A percentile compares a stretch with the other conserved stretches of the same genome.
Conservation (phyloP, 2,329 filamentous ascomycete genomes). For the Ciborinia camelliae region DNA sequence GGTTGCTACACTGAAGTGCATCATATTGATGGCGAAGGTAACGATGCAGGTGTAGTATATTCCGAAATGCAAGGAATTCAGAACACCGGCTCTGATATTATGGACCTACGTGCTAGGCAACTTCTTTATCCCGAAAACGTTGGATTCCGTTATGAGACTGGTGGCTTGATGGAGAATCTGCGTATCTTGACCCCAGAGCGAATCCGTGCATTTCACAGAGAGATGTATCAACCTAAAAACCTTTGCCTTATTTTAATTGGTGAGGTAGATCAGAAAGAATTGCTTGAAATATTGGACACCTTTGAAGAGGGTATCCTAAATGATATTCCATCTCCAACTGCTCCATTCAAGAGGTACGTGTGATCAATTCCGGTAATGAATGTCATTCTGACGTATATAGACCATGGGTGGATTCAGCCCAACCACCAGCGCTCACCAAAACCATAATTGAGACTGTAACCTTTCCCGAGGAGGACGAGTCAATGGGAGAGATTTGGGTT, state of each 20-base stretch:
- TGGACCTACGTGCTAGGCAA: slow-evolving; percentile 77
- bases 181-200: slow-evolving; percentile 81
- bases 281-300: slow-evolving; percentile 76
- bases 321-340: slow-evolving; percentile 70
- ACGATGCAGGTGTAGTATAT: slow-evolving; percentile 96
- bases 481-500: slow-evolving; percentile 81
- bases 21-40: slow-evolving; percentile 87
- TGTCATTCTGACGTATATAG: slow-evolving; percentile 27
- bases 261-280: slow-evolving; percentile 77
- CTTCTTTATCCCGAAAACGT: slow-evolving; percentile 84
- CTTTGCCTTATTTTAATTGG: slow-evolving; percentile 89
- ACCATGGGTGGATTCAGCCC: slow-evolving; percentile 87
- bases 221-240: slow-evolving; percentile 98
- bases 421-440: slow-evolving; percentile 67
- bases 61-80: slow-evolving; percentile 98
- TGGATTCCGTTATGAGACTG: slow-evolving; percentile 97
- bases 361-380: too few species aligned
- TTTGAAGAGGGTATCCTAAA: slow-evolving; percentile 87
- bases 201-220: slow-evolving; percentile 89
- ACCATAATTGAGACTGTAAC: slow-evolving; percentile 75
- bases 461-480: slow-evolving; percentile 96
- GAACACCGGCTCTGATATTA: slow-evolving; percentile 78
- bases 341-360: slow-evolving; percentile 62
- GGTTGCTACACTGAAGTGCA: slow-evolving; percentile 95
- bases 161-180: slow-evolving; percentile 90